These are phyloP conservation scores for Rhododendron griersonianum DNA, from an alignment of 148 eudicot genomes.

Conservation along the genomic window DNA sequence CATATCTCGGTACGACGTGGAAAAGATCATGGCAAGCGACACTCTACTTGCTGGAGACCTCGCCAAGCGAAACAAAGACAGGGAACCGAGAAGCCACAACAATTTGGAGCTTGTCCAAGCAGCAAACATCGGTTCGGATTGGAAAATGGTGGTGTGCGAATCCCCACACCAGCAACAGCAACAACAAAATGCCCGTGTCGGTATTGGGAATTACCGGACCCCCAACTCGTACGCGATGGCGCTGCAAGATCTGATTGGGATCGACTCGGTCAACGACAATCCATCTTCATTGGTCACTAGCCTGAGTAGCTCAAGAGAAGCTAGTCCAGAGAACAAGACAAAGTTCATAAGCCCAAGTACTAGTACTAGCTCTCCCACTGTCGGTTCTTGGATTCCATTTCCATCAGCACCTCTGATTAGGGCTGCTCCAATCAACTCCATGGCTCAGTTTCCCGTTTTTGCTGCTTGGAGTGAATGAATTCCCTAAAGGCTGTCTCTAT, in stretches of 20 bases:
- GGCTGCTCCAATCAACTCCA: slow-evolving; percentile 27
- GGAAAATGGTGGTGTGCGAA: slow-evolving; percentile 36
- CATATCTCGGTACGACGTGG: slow-evolving; percentile 65
- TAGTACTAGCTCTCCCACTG: background rate
- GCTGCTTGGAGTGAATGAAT: slow-evolving; percentile 59
- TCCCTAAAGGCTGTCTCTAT: slow-evolving; percentile 11
- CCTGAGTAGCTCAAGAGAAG: slow-evolving; percentile 75
- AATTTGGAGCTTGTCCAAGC: background rate
- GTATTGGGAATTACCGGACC: slow-evolving; percentile 14
- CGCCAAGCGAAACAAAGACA: slow-evolving; percentile 45
- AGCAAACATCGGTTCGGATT: slow-evolving; percentile 12
- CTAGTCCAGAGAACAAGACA: slow-evolving; percentile 35
- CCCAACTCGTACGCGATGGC: slow-evolving; percentile 27
- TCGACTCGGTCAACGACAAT: slow-evolving; percentile 20
- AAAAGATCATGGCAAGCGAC: slow-evolving; percentile 64
- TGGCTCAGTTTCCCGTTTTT: slow-evolving; percentile 67
- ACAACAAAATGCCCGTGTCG: background rate
- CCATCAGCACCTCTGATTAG: slow-evolving; percentile 1
- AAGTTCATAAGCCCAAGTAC: background rate
- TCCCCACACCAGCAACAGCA: background rate
- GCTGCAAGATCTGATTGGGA: slow-evolving; percentile 35
- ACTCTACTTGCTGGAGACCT: slow-evolving; percentile 64
- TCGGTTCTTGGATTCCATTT: slow-evolving; percentile 2
- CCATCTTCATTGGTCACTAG: slow-evolving; percentile 67
- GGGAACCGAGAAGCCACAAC: slow-evolving; percentile 4